phyloP scores from a whole-genome alignment of 306 rosid genomes.

The Fragaria nilgerrensis region DNA sequence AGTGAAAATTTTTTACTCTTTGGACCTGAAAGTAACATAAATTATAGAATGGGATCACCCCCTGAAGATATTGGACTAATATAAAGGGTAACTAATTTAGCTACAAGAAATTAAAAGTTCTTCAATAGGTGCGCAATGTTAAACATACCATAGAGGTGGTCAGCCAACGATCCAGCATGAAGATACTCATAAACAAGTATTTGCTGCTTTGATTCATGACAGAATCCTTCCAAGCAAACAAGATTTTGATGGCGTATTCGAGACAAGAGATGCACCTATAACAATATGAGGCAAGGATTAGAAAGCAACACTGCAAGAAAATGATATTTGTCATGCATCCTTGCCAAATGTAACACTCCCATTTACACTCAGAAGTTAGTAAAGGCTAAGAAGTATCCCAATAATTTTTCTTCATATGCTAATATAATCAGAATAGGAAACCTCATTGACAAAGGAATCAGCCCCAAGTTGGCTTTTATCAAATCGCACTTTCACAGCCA shows the following conservation, averaged over 20 bases:
- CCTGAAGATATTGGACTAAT: not conserved
- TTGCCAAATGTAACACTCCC: not conserved
- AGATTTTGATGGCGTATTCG: constrained; percentile 85
- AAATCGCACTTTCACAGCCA: constrained; percentile 88
- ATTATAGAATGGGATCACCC: not conserved
- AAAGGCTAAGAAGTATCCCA: not conserved
- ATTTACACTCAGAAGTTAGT: not conserved
- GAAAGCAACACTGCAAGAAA: constrained; percentile 6
- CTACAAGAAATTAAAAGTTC: not conserved
- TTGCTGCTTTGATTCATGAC: constrained; percentile 86
- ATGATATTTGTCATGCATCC: not conserved
- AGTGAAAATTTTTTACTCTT: constrained; percentile 52
- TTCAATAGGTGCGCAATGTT: constrained; percentile 6
- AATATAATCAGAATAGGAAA: constrained; percentile 13
- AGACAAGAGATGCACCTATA: constrained; percentile 73
- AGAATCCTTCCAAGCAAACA: constrained; percentile 87
- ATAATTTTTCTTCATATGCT: not conserved
- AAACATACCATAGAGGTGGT: constrained; percentile 74
- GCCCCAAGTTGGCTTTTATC: constrained; percentile 86
- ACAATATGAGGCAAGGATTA: constrained; percentile 10
- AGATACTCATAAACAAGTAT: constrained; percentile 90
- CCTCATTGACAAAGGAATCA: constrained; percentile 94
- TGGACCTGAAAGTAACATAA: constrained; percentile 44
- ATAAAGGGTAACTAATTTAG: not conserved
- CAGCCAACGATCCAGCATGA: constrained; percentile 87